phyloP scores from a whole-genome alignment of 2,329 filamentous ascomycete genomes.

The Aspergillus ochraceus region DNA sequence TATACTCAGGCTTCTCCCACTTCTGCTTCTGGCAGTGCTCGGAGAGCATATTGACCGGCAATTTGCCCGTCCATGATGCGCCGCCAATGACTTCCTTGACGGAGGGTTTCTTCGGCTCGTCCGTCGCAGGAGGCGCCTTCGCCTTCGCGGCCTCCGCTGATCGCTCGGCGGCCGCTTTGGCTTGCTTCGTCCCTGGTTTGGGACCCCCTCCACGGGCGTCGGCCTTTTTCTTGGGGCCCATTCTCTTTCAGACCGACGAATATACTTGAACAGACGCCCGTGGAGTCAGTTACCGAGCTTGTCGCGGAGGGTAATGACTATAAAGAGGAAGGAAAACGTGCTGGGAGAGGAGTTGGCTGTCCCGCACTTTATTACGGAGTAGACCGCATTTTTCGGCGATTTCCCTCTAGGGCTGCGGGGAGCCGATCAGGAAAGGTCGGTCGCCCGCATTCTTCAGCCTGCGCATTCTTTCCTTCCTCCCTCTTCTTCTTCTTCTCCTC shows the following conservation, averaged over 20 bases:
- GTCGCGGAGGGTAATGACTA: neutral
- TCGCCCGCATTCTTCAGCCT: conserved; percentile 5
- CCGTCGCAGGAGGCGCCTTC: conserved; percentile 35
- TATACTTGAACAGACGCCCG: conserved; percentile 19
- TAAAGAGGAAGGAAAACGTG: conserved; percentile 8
- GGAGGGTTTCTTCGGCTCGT: conserved; percentile 59
- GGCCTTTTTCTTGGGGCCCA: conserved; percentile 45
- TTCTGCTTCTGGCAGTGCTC: conserved; percentile 95
- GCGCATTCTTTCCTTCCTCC: neutral
- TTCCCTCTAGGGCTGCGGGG: conserved; percentile 12
- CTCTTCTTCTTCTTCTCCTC: neutral
- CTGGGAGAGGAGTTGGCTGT: conserved; percentile 19
- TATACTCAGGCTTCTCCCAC: conserved; percentile 93
- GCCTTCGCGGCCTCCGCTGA: conserved; percentile 33
- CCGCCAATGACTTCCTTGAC: conserved; percentile 83
- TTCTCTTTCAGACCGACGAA: conserved; percentile 18
- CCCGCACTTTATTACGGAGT: conserved; percentile 26
- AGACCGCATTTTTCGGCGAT: conserved; percentile 21
- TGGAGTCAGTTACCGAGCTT: conserved; percentile 17
- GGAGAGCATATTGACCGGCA: conserved; percentile 88
- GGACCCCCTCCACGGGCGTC: conserved; percentile 36
- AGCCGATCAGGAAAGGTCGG: conserved; percentile 3
- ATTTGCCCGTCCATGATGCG: conserved; percentile 94
- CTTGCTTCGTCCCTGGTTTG: conserved; percentile 42
- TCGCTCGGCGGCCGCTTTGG: conserved; percentile 40